phyloP scores from a whole-genome alignment of 495 filamentous ascomycete species.

The Lepidopterella palustris region DNA sequence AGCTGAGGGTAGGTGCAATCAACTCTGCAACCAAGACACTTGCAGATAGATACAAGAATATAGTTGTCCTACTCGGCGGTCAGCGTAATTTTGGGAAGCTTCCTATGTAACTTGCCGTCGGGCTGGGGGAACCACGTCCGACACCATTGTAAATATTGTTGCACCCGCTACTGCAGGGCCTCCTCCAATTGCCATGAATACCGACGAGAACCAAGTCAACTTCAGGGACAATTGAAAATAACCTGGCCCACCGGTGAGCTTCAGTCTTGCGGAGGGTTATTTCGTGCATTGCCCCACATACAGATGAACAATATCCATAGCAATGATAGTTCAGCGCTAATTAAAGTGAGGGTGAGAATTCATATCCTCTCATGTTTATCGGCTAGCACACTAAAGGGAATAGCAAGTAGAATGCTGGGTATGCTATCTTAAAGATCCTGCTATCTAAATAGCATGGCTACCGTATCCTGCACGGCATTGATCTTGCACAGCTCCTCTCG shows the following conservation, averaged over 20 bases:
- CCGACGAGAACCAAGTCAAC: conserved; percentile 24
- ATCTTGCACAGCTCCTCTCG: conserved; percentile 23
- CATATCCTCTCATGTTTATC: conserved; percentile 22
- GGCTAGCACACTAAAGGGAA: conserved; percentile 22
- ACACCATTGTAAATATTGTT: conserved; percentile 20
- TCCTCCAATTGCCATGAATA: conserved; percentile 16
- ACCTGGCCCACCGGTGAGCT: conserved; percentile 5
- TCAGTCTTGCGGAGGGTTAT: not conserved
- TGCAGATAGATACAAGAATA: conserved; percentile 24
- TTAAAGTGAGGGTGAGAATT: conserved; percentile 10
- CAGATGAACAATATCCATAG: conserved; percentile 24
- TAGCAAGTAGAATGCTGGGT: conserved; percentile 20
- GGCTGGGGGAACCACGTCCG: conserved; percentile 23
- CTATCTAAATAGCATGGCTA: conserved; percentile 24
- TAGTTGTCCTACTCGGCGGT: conserved; percentile 7
- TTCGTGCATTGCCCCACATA: not conserved
- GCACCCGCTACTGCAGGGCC: conserved; percentile 18
- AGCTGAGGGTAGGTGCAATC: conserved; percentile 17
- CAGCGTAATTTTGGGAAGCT: not conserved
- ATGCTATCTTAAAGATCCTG: conserved; percentile 25
- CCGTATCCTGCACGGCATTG: conserved; percentile 18
- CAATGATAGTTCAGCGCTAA: conserved; percentile 15
- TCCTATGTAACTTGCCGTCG: conserved; percentile 8
- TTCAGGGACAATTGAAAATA: conserved; percentile 20
- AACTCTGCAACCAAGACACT: conserved; percentile 18